Evolutionary conservation across 768 basidiomycete species (phyloP).

Genomic region (Filobasidium floriforme): DNA sequence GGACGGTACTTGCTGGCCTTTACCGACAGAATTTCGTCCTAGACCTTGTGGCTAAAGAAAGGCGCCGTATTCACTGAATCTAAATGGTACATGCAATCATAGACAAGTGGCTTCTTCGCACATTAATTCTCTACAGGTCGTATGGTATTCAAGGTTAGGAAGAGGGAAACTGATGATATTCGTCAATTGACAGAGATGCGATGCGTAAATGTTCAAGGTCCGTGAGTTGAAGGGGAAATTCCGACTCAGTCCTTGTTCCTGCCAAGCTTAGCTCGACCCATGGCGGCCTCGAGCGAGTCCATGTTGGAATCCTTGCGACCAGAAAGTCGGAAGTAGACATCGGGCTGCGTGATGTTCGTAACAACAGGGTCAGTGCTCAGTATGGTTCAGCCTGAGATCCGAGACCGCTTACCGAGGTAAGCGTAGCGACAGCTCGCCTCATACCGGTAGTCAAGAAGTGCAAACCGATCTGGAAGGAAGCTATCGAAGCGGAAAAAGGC

Average conservation of each 20-base stretch:
- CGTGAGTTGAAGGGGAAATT: no score
- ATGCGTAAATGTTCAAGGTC: no score
- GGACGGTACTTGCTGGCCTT: no score
- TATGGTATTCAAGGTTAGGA: no score
- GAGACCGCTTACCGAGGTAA: conserved; percentile 52
- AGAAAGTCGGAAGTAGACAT: conserved; percentile 25
- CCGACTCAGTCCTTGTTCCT: conserved; percentile 3
- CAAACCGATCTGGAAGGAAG: conserved; percentile 93
- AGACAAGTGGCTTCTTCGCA: no score
- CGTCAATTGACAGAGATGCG: no score
- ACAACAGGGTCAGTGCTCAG: neutral
- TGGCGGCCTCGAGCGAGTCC: conserved; percentile 11
- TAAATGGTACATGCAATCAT: no score
- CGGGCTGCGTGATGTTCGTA: conserved; percentile 12
- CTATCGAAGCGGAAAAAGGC: conserved; percentile 45
- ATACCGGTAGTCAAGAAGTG: conserved; percentile 87
- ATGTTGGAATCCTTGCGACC: conserved; percentile 8
- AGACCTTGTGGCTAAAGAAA: no score
- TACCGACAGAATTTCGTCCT: no score
- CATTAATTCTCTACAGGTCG: no score
- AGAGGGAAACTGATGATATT: no score
- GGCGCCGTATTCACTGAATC: no score
- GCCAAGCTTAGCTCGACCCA: conserved; percentile 11
- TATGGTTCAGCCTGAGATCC: neutral
- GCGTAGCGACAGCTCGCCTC: conserved; percentile 89